Percentiles rank a stretch among this genome's conserved stretches.
These are phyloP conservation scores for Tilletia setariae DNA, from an alignment of 1,284 basidiomycete genomes.

Conservation along the genomic window DNA sequence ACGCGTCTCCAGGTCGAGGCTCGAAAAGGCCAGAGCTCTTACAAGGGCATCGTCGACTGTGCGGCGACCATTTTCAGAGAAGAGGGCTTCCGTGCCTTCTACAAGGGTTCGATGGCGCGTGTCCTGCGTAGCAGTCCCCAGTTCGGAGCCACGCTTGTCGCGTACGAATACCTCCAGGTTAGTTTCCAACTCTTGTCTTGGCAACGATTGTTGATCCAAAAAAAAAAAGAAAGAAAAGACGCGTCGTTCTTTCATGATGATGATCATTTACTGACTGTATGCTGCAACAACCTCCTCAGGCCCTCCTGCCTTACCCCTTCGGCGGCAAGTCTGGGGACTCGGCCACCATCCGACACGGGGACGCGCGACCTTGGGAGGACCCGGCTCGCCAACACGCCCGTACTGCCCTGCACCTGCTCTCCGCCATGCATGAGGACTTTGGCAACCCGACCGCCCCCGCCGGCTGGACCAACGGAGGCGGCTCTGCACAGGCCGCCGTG, in stretches of 20 bases:
- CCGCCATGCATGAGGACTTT: constrained; percentile 44
- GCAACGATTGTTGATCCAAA: too few species aligned
- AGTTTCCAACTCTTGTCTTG: neutral
- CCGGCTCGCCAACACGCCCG: constrained; percentile 31
- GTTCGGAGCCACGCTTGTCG: constrained; percentile 88
- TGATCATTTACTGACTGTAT: neutral
- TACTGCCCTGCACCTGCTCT: constrained; percentile 35
- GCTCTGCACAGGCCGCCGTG: neutral
- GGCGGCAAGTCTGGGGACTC: constrained; percentile 18
- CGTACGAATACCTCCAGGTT: constrained; percentile 69
- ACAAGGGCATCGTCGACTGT: constrained; percentile 86
- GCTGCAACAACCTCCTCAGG: neutral
- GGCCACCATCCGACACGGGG: neutral
- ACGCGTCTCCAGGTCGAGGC: constrained; percentile 97
- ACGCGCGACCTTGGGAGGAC: constrained; percentile 28
- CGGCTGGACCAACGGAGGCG: constrained; percentile 12
- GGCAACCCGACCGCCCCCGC: constrained; percentile 29
- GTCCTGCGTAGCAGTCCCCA: constrained; percentile 69
- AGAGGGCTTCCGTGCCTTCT: constrained; percentile 83
- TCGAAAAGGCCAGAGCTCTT: constrained; percentile 82
- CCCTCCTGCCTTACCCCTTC: constrained; percentile 30
- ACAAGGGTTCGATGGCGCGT: constrained; percentile 91
- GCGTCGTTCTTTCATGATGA: constrained; percentile 8
- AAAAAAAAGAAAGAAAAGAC: neutral
- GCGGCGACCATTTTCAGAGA: constrained; percentile 78